These are phyloP conservation scores for Solanum sparsipilum DNA, from an alignment of 257 asterid species.

Conservation along the genomic window DNA sequence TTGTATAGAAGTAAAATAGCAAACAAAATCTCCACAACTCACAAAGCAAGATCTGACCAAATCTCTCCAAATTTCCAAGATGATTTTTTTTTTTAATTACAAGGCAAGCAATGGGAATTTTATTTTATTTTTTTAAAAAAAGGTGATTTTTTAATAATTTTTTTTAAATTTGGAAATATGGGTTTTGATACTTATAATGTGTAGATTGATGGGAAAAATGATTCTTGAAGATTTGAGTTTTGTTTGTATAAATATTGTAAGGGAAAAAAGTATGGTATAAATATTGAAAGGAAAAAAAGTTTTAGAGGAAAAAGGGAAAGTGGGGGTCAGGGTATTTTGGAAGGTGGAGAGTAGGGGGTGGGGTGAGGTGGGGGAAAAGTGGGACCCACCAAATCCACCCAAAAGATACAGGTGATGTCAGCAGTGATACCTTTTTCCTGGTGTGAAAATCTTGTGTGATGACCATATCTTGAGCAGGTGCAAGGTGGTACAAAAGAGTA, in stretches of 20 bases:
- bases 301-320: neutral
- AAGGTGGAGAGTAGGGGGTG: neutral
- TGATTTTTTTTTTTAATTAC: constrained; percentile 25
- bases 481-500: constrained; percentile 44
- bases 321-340: neutral
- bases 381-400: constrained; percentile 50
- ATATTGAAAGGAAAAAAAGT: neutral
- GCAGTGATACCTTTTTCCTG: constrained; percentile 27
- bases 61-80: constrained; percentile 36
- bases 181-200: neutral
- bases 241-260: neutral
- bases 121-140: neutral
- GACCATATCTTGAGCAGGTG: constrained; percentile 68
- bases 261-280: neutral
- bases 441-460: constrained; percentile 72
- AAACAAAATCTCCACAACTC: constrained; percentile 46
- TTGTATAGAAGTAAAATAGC: constrained; percentile 28
- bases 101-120: constrained; percentile 53
- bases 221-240: neutral
- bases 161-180: neutral
- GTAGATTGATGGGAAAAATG: neutral
- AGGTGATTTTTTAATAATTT: neutral
- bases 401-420: constrained; percentile 80
- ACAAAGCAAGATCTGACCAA: constrained; percentile 86
- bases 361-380: neutral